Evolutionary conservation across 2,329 filamentous ascomycete species (phyloP), one percentile per base, ranked within the genome.

Genomic region (Macrophomina phaseolina): DNA sequence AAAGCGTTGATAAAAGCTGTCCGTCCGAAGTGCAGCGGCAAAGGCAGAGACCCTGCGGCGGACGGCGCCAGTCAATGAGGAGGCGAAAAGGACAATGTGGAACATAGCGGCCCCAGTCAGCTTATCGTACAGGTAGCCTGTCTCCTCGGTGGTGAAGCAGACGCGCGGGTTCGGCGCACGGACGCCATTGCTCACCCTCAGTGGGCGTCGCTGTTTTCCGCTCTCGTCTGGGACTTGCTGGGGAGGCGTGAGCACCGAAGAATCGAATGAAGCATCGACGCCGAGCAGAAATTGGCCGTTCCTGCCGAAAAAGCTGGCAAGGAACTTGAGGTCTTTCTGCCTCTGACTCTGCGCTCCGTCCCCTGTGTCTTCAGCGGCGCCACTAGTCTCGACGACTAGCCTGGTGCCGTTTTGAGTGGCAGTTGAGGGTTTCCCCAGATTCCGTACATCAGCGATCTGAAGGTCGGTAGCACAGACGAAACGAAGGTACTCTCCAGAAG

Each of bases 121-220:
- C 40, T 65, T 68, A 52, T 78, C 76, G 67, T 78, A 78, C 3
- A 78, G 69, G 55, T 78, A 78, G 2, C 71, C 72, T 0, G 74
- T 74, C 23, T 70, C 56, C 7, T 63, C 66, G 3, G 69, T 56
- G 0, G 36, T 62, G 55, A 76, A 71, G 46, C 72, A 72, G 23
- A 77, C 66, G 2, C 76, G 70, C 4, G 75, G 73, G 56, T 77
- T 77, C 1, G 76, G 76, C 1, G 74, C 75, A 2, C 75, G 72
- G 2, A 75, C 75, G 8, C 74, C 76, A 51, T 74, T 70, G 51
- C 69, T 71, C 0, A 76, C 67, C 3, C 11, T 64, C 36, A 71
- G 46, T 2, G 70, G 36, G 11, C 36, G 67, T 46, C 46, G 63
- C 11, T 14, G 14, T 51, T 38, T 34, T 58, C 34, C 49, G 65